Conservation (phyloP, 192 early-diverging fungal species). For the Backusella luteola region DNA sequence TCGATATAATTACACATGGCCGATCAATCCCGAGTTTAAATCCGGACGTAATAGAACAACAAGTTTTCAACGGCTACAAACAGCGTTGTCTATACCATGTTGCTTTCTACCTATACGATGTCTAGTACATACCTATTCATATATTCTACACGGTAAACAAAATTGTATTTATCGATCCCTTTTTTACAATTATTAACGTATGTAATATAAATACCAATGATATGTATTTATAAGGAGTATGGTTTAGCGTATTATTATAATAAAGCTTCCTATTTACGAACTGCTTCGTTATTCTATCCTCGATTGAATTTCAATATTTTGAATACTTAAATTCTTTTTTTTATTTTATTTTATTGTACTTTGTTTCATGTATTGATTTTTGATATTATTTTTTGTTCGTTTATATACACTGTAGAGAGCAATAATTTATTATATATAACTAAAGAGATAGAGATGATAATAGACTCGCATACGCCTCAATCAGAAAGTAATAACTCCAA, state of each 20-base stretch:
- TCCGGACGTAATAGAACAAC: background rate
- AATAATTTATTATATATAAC: background rate
- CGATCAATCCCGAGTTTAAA: slow-evolving; percentile 1
- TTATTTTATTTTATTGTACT: background rate
- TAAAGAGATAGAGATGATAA: background rate
- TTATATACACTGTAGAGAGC: background rate
- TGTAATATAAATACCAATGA: background rate
- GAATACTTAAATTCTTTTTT: background rate
- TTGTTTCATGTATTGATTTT: background rate
- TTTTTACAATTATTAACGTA: background rate
- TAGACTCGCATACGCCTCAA: background rate
- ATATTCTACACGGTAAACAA: background rate
- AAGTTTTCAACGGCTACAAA: background rate
- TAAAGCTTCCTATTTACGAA: background rate
- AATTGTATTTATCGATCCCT: background rate
- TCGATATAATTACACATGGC: background rate
- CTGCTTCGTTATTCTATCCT: background rate
- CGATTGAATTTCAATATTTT: background rate
- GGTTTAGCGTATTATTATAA: background rate
- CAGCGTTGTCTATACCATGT: background rate
- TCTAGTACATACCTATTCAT: background rate
- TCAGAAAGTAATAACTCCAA: background rate
- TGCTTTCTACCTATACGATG: background rate
- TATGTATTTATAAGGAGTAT: background rate
- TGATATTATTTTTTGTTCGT: background rate